Evolutionary conservation across 2,329 filamentous ascomycete genomes (phyloP).

Genomic region (Penicillium sp.): DNA sequence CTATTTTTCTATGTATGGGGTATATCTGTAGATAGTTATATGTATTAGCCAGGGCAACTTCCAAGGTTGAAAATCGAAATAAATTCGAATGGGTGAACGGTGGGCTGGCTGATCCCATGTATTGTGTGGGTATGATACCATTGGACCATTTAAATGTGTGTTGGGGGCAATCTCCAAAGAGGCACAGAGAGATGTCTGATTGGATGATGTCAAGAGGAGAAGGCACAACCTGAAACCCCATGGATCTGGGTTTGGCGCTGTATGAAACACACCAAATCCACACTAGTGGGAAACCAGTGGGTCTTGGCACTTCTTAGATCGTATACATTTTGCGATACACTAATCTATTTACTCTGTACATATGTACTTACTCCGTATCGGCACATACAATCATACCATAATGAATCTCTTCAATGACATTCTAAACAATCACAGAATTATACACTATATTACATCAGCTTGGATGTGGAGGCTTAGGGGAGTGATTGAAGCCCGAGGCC

Average conservation of each 20-base stretch:
- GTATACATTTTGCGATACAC: background rate
- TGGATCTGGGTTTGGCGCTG: conserved; percentile 18
- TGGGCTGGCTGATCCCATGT: conserved; percentile 17
- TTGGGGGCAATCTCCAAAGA: background rate
- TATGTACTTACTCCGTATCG: no score
- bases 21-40: background rate
- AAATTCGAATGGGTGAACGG: conserved; percentile 9
- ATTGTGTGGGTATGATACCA: background rate
- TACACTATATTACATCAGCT: background rate
- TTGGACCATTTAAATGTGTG: background rate
- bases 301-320: conserved; percentile 6
- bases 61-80: no score
- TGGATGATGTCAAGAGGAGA: conserved; percentile 1
- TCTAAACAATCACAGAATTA: no score
- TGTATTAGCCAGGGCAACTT: background rate
- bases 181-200: background rate
- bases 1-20: no score
- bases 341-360: no score
- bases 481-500: background rate
- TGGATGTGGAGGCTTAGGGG: background rate
- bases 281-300: conserved; percentile 24
- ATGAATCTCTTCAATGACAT: background rate
- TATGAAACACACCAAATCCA: conserved; percentile 31
- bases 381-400: no score
- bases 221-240: conserved; percentile 28